phyloP scores from a whole-genome alignment of 2,329 filamentous ascomycete species.

The Tolypocladium ovalisporum region DNA sequence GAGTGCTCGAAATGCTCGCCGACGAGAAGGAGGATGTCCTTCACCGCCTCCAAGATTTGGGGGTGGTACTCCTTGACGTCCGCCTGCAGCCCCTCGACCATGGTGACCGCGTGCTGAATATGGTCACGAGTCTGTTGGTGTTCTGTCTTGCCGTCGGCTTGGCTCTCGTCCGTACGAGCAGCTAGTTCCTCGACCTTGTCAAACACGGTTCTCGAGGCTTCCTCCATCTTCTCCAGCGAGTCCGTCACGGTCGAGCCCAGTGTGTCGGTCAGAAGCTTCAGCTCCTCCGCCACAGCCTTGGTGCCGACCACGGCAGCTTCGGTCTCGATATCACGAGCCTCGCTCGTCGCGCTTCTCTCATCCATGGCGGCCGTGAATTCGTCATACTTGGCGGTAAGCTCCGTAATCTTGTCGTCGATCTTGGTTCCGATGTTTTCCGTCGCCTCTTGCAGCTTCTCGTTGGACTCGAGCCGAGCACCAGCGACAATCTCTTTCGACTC shows the following conservation, averaged over 20 bases:
- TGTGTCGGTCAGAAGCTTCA: constrained; percentile 76
- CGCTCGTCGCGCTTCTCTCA: constrained; percentile 60
- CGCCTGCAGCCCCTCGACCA: constrained; percentile 65
- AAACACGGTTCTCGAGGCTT: constrained; percentile 81
- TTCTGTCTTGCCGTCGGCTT: constrained; percentile 63
- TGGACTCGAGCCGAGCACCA: constrained; percentile 69
- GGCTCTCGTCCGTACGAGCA: constrained; percentile 62
- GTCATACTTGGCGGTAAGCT: constrained; percentile 79
- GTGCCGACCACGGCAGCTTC: constrained; percentile 64
- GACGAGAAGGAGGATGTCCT: constrained; percentile 74
- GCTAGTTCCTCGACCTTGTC: constrained; percentile 71
- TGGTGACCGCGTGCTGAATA: constrained; percentile 61
- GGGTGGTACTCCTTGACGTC: constrained; percentile 78
- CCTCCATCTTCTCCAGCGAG: constrained; percentile 74
- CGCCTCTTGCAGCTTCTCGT: constrained; percentile 60
- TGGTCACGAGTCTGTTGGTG: constrained; percentile 77
- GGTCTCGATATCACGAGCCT: constrained; percentile 62
- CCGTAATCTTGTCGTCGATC: constrained; percentile 57
- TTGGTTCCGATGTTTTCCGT: constrained; percentile 43
- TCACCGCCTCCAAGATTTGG: constrained; percentile 75
- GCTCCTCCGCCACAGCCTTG: constrained; percentile 74
- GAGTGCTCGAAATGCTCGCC: constrained; percentile 84
- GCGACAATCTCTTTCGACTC: constrained; percentile 72
- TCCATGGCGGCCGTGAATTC: constrained; percentile 68
- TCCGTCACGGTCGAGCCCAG: constrained; percentile 73